Evolutionary conservation across 2,329 filamentous ascomycete genomes (phyloP).

Genomic region (Aspergillus phoenicis): DNA sequence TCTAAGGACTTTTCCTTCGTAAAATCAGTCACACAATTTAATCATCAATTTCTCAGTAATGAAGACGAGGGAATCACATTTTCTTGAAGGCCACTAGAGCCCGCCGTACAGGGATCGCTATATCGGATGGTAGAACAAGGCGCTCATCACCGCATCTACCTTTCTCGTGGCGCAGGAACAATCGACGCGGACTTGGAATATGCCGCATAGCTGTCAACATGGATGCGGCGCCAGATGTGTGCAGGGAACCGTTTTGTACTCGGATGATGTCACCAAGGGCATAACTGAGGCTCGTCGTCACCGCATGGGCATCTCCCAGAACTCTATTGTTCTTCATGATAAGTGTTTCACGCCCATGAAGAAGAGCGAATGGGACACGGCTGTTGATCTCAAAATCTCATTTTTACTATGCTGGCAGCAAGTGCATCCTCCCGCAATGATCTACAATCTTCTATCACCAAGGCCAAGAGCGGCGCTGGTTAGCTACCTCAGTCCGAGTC

Average conservation of each 20-base stretch:
- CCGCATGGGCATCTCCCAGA: conserved; percentile 27
- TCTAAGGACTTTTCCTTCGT: too few species aligned
- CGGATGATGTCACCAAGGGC: conserved; percentile 12
- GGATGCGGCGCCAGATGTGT: conserved; percentile 4
- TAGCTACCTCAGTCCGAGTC: neutral
- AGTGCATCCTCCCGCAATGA: neutral
- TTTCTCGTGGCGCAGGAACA: conserved; percentile 14
- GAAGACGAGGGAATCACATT: too few species aligned
- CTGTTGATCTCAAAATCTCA: conserved; percentile 33
- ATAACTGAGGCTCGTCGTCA: neutral
- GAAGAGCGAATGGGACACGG: conserved; percentile 32
- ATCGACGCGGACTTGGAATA: neutral
- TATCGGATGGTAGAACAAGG: conserved; percentile 18
- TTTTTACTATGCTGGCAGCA: too few species aligned
- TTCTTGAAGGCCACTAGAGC: too few species aligned
- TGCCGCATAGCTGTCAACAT: conserved; percentile 6
- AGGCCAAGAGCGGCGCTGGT: neutral
- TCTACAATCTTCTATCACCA: conserved; percentile 1
- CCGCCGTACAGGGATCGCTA: too few species aligned
- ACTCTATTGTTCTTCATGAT: conserved; percentile 19
- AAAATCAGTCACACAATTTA: too few species aligned
- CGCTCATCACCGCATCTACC: conserved; percentile 16
- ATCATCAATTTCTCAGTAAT: too few species aligned
- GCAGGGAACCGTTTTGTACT: conserved; percentile 10
- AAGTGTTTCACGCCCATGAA: conserved; percentile 24